Percentiles rank a stretch among this genome's conserved stretches.
Conservation (phyloP, 2,329 filamentous ascomycete species). For the Myriosclerotinia curreyana region DNA sequence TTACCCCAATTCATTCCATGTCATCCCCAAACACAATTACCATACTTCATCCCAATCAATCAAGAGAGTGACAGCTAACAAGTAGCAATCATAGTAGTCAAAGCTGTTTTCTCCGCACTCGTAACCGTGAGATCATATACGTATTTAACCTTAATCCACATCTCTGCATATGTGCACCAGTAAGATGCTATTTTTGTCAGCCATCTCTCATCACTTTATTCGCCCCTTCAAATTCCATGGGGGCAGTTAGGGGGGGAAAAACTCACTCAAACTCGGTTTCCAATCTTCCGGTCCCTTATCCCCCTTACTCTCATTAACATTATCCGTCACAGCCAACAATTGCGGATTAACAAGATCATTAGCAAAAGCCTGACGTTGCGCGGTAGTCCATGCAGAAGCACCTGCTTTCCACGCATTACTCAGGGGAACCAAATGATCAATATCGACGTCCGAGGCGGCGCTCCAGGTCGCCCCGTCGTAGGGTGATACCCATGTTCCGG, state of each 20-base stretch:
- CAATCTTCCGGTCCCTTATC: conserved; percentile 71
- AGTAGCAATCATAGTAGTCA: conserved; percentile 61
- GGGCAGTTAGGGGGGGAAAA: too few species aligned
- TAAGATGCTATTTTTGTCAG: conserved; percentile 49
- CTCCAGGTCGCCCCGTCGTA: conserved; percentile 74
- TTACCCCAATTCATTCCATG: not conserved
- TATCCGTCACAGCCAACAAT: conserved; percentile 74
- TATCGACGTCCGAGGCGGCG: conserved; percentile 67
- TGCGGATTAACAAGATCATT: conserved; percentile 76
- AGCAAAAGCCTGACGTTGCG: conserved; percentile 65
- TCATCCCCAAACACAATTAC: too few species aligned
- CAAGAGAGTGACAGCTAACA: conserved; percentile 46
- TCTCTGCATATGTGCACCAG: conserved; percentile 74
- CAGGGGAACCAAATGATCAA: conserved; percentile 80
- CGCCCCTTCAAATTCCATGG: not conserved
- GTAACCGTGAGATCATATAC: conserved; percentile 68
- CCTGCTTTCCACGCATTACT: conserved; percentile 77
- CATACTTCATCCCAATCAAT: not conserved
- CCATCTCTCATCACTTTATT: not conserved
- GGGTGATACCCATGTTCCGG: conserved; percentile 66
- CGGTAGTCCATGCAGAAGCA: conserved; percentile 67
- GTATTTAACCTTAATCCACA: conserved; percentile 74
- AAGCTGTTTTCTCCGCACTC: conserved; percentile 65
- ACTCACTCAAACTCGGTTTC: conserved; percentile 51
- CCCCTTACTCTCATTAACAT: conserved; percentile 71